Evolutionary conservation across 495 filamentous ascomycete genomes (phyloP).

Genomic region (Aspergillus taichungensis): DNA sequence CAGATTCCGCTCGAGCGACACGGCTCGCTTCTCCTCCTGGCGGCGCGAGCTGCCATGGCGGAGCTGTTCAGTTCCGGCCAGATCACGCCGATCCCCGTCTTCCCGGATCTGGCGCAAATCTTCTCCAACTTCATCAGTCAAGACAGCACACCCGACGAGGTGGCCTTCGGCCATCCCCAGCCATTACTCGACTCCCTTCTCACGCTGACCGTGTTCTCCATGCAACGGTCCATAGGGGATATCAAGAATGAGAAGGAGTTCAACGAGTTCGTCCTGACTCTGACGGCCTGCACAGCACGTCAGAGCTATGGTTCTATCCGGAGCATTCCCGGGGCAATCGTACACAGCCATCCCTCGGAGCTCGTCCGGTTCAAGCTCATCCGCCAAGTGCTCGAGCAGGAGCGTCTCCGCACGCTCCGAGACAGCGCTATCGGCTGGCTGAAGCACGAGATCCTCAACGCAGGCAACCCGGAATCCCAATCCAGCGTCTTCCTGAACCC

Average conservation of each 20-base stretch:
- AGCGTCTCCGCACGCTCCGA: slow-evolving; percentile 60
- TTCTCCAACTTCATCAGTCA: slow-evolving; percentile 51
- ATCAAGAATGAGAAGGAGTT: slow-evolving; percentile 25
- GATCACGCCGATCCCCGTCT: slow-evolving; percentile 41
- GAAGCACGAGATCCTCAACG: slow-evolving; percentile 67
- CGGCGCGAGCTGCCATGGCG: slow-evolving; percentile 38
- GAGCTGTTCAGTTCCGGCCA: slow-evolving; percentile 26
- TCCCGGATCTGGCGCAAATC: slow-evolving; percentile 54
- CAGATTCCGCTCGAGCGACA: slow-evolving; percentile 68
- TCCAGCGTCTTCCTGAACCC: slow-evolving; percentile 25
- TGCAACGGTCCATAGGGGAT: slow-evolving; percentile 15
- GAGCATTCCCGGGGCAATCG: slow-evolving; percentile 57
- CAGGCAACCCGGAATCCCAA: slow-evolving; percentile 15
- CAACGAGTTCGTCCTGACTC: slow-evolving; percentile 44
- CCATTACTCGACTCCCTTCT: slow-evolving; percentile 34
- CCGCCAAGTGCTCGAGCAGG: slow-evolving; percentile 70
- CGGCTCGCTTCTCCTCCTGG: slow-evolving; percentile 54
- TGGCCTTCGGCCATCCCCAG: slow-evolving; percentile 34
- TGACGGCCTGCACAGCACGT: slow-evolving; percentile 58
- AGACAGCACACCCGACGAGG: slow-evolving; percentile 30
- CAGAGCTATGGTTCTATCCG: slow-evolving; percentile 66
- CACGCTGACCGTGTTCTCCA: slow-evolving; percentile 24
- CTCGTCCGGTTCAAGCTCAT: slow-evolving; percentile 66
- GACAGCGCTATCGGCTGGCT: slow-evolving; percentile 80
- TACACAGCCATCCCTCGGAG: slow-evolving; percentile 70